These are phyloP conservation scores for Blumeriella jaapii DNA, from an alignment of 2,329 filamentous ascomycete genomes.

Conservation along the genomic window DNA sequence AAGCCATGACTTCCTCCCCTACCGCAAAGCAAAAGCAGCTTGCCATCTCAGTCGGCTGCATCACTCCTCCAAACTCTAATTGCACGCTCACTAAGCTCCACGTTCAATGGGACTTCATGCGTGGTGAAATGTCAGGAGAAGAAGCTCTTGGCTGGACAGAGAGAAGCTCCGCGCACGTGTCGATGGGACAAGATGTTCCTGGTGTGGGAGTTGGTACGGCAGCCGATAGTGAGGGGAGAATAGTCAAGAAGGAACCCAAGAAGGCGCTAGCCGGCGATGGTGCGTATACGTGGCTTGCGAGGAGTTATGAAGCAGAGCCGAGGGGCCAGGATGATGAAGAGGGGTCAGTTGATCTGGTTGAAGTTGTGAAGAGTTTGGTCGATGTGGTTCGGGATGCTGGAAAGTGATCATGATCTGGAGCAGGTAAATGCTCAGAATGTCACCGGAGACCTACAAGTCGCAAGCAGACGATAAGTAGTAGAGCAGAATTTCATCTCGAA, in stretches of 20 bases:
- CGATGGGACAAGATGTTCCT: neutral
- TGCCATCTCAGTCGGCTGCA: conserved; percentile 5
- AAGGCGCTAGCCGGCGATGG: conserved; percentile 14
- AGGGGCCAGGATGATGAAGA: conserved; percentile 15
- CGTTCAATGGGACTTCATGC: conserved; percentile 12
- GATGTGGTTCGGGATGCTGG: too few species aligned
- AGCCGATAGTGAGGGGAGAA: conserved; percentile 2
- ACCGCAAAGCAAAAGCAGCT: conserved; percentile 12
- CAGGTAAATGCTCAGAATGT: too few species aligned
- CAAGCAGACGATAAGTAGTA: too few species aligned
- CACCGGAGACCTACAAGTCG: too few species aligned
- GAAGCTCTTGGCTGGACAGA: neutral
- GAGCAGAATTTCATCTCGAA: too few species aligned
- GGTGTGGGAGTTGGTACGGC: neutral
- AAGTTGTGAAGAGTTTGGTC: too few species aligned
- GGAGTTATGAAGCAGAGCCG: conserved; percentile 7
- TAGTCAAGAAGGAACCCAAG: conserved; percentile 6
- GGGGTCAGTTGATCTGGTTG: neutral
- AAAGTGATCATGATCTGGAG: too few species aligned
- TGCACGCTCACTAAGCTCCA: neutral
- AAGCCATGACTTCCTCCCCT: conserved; percentile 1
- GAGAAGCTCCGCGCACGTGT: neutral
- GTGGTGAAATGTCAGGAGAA: conserved; percentile 1
- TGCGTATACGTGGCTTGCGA: conserved; percentile 18
- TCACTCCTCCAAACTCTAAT: neutral